A percentile compares a stretch with the other conserved stretches of the same genome.
Conservation (phyloP, 768 basidiomycete species). For the Psilocybe subaeruginosa region DNA sequence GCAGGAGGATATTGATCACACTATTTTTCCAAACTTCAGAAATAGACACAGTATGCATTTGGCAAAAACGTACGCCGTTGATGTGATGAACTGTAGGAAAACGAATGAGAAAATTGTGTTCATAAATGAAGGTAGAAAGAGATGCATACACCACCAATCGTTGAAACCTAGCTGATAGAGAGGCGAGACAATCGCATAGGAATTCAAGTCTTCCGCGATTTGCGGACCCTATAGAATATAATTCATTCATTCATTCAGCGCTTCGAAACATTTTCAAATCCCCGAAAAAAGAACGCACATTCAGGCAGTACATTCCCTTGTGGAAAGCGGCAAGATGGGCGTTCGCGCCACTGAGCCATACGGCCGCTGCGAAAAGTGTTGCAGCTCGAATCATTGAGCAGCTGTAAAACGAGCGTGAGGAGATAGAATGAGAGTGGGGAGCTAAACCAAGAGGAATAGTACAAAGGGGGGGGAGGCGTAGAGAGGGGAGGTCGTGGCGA, state of each 20-base stretch:
- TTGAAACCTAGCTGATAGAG: slow-evolving; percentile 42
- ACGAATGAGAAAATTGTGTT: slow-evolving; percentile 2
- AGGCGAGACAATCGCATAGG: slow-evolving; percentile 40
- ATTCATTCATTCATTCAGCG: not conserved
- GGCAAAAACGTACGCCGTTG: slow-evolving; percentile 31
- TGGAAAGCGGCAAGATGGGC: slow-evolving; percentile 48
- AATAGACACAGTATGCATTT: not conserved
- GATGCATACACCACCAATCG: slow-evolving; percentile 50
- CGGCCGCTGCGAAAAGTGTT: slow-evolving; percentile 15
- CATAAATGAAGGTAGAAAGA: not conserved
- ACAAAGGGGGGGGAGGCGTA: not conserved
- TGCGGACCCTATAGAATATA: slow-evolving; percentile 7
- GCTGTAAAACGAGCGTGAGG: slow-evolving; percentile 11
- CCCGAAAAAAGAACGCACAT: slow-evolving; percentile 32
- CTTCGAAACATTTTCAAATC: not conserved
- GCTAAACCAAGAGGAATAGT: slow-evolving; percentile 11
- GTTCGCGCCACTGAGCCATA: slow-evolving; percentile 21
- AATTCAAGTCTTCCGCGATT: slow-evolving; percentile 38
- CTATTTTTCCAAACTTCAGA: slow-evolving; percentile 21
- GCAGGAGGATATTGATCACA: slow-evolving; percentile 47
- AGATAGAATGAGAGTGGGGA: slow-evolving; percentile 11
- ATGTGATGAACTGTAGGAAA: slow-evolving; percentile 35
- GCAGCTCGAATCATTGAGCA: slow-evolving; percentile 14
- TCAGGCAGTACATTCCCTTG: slow-evolving; percentile 48
- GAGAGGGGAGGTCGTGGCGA: not conserved